Percentiles rank a stretch among this genome's conserved stretches.
phyloP scores from a whole-genome alignment of 192 early-diverging fungal genomes.

The Entophlyctis helioformis region DNA sequence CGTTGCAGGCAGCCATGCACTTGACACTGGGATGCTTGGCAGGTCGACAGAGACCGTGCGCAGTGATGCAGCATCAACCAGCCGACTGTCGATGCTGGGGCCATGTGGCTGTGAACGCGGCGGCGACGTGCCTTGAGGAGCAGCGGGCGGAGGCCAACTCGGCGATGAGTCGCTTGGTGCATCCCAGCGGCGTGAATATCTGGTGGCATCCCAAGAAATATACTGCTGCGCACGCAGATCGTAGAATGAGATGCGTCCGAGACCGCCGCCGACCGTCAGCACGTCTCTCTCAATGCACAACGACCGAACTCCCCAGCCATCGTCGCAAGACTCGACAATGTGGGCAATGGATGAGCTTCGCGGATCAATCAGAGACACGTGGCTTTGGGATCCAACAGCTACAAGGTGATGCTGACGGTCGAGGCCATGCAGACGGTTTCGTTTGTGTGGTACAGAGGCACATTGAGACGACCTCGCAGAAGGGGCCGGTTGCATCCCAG shows the following conservation, averaged over 20 bases:
- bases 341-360: constrained; percentile 25
- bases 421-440: constrained; percentile 20
- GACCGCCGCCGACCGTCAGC: constrained; percentile 50
- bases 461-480: background rate
- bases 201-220: constrained; percentile 22
- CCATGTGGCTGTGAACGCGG: too few species aligned
- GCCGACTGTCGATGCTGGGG: too few species aligned
- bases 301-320: constrained; percentile 59
- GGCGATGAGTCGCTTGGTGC: too few species aligned
- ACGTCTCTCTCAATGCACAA: constrained; percentile 26
- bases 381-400: constrained; percentile 25
- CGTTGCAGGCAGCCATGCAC: too few species aligned
- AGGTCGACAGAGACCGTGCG: too few species aligned
- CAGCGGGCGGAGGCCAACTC: too few species aligned
- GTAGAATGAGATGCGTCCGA: constrained; percentile 50
- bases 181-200: background rate
- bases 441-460: constrained; percentile 13
- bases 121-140: too few species aligned
- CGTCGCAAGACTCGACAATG: constrained; percentile 43
- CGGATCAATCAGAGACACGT: constrained; percentile 29
- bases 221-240: constrained; percentile 45
- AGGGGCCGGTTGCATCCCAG: constrained; percentile 54
- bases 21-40: too few species aligned
- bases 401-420: constrained; percentile 10
- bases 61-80: too few species aligned